phyloP scores from a whole-genome alignment of 306 rosid genomes.

The Senna siamea region DNA sequence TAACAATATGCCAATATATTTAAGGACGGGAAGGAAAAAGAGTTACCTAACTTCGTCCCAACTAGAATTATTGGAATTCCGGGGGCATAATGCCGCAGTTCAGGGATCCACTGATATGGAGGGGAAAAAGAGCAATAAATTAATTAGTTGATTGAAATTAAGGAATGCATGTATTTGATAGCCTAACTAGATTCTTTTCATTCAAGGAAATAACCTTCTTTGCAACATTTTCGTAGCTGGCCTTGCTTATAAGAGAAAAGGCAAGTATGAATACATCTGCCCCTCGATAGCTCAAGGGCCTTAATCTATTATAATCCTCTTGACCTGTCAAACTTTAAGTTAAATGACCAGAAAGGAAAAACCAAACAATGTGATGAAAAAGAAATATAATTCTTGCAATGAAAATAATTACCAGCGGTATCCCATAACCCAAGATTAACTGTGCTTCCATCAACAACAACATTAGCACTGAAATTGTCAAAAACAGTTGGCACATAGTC shows the following conservation, averaged over 20 bases:
- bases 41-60: conserved; percentile 71
- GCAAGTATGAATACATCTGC: conserved; percentile 86
- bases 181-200: neutral
- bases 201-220: conserved; percentile 55
- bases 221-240: conserved; percentile 81
- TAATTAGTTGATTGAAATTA: conserved; percentile 18
- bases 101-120: conserved; percentile 69
- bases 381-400: neutral
- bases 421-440: conserved; percentile 92
- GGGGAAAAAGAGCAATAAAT: conserved; percentile 17
- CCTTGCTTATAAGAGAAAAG: conserved; percentile 86
- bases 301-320: conserved; percentile 78
- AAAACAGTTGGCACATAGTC: conserved; percentile 94
- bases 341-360: neutral
- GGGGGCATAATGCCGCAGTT: conserved; percentile 74
- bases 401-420: conserved; percentile 68
- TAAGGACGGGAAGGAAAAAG: neutral
- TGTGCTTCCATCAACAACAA: conserved; percentile 92
- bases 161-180: neutral
- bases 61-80: conserved; percentile 74
- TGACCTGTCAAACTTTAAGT: conserved; percentile 60
- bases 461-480: conserved; percentile 97
- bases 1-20: neutral
- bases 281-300: conserved; percentile 86
- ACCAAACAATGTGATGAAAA: neutral